These are phyloP conservation scores for Salix viminalis DNA, from an alignment of 345 rosid species.

Conservation along the genomic window DNA sequence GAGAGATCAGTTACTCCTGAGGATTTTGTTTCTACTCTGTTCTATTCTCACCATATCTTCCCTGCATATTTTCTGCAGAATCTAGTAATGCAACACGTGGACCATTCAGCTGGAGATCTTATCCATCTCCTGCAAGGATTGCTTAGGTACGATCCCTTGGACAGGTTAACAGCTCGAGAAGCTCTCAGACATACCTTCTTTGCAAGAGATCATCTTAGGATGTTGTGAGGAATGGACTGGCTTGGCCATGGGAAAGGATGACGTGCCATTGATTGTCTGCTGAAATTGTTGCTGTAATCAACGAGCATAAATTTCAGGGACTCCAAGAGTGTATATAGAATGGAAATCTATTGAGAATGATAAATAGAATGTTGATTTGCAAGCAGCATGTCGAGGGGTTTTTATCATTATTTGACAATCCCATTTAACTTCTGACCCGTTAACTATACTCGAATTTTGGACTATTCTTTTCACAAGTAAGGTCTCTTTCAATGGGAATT, in stretches of 20 bases:
- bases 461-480: too few species aligned
- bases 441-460: too few species aligned
- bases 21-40: not conserved
- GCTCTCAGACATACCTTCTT: conserved; percentile 30
- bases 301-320: not conserved
- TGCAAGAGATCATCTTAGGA: conserved; percentile 15
- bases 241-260: not conserved
- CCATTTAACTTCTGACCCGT: not conserved
- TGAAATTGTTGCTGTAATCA: not conserved
- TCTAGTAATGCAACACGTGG: conserved; percentile 32
- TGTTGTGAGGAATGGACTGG: not conserved
- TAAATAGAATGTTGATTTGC: not conserved
- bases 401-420: not conserved
- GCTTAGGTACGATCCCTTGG: conserved; percentile 25
- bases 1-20: not conserved
- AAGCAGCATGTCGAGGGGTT: not conserved
- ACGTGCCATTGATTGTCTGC: not conserved
- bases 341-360: not conserved
- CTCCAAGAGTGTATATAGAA: not conserved
- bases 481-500: too few species aligned
- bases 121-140: conserved; percentile 29
- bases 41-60: not conserved
- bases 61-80: not conserved
- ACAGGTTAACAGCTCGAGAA: conserved; percentile 27
- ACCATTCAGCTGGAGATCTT: conserved; percentile 34